Evolutionary conservation across 2,329 filamentous ascomycete genomes (phyloP), one percentile per base, ranked within the genome.

Genomic region (Parafenestella ontariensis): DNA sequence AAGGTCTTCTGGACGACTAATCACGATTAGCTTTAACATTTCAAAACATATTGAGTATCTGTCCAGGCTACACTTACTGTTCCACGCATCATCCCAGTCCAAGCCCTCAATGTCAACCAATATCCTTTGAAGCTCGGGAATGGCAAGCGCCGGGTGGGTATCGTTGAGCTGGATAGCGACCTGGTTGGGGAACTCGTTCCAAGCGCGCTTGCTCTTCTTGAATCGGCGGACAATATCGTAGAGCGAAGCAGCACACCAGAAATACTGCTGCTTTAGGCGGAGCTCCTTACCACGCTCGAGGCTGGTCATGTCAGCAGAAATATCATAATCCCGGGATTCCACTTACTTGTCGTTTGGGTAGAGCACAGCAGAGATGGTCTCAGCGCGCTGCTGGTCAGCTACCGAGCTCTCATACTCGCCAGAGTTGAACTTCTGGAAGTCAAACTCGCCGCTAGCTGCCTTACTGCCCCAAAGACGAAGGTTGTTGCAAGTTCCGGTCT

Each of bases 401-500:
- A 99, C 95, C 11, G 95, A 96, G 79, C 91, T 95, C 79, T 99
- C 95, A 74, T 99, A 99, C 68, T 99, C 93, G 60, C 95, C 95
- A 55, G 85, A 95, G 80, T 99, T 99, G 87, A 99, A 99, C 76
- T 98, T 98, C 72, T 97, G 94, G 80, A 99, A 99, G 79, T 99
- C 94, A 62, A 99, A 99, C 77, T 99, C 95, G 62, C 95, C 95
- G 66, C 91, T 94, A 41, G 93, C 93, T 39, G 95, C 94, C 79
- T 97, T 97, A 82, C 92, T 97, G 40, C 92, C 96, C 95, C 95
- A 99, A 34, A 99, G 83, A 56, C 95, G 89, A 60, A 99, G 83
- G 79, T 99, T 99, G 82, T 99, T 99, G 66, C 93, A 97, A 10
- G 93, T 94, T 7, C 87, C 82, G 0, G 95, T 99, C 58, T 87